These are phyloP conservation scores for Thecamonas trahens DNA, from an alignment of 78 protist genomes.

Conservation along the genomic window DNA sequence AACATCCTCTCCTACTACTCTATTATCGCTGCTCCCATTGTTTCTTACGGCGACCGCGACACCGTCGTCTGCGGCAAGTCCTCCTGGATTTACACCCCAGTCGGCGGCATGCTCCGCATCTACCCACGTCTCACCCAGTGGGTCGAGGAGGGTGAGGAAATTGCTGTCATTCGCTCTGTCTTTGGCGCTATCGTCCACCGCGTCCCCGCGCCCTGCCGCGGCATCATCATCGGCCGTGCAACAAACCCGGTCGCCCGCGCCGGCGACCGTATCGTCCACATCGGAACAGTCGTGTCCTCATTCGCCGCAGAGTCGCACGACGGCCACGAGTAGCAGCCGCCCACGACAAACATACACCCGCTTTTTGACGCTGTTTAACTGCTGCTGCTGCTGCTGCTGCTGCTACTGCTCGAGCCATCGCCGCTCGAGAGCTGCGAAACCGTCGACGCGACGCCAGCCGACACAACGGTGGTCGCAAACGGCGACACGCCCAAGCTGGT, in stretches of 20 bases:
- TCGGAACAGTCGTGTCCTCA: neutral
- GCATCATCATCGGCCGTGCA: conserved; percentile 22
- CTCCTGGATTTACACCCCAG: conserved; percentile 13
- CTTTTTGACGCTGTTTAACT: no score
- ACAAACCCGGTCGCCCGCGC: conserved; percentile 21
- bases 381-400: no score
- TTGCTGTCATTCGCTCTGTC: neutral
- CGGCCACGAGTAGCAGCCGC: no score
- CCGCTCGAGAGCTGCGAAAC: no score
- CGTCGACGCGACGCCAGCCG: no score
- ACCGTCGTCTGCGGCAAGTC: conserved; percentile 14
- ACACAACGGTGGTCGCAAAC: no score
- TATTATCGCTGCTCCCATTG: neutral
- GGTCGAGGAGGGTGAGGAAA: conserved; percentile 4
- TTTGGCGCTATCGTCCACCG: conserved; percentile 15
- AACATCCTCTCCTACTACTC: neutral
- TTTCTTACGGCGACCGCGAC: neutral
- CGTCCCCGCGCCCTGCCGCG: conserved; percentile 15
- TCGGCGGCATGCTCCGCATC: conserved; percentile 16
- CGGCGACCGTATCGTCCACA: conserved; percentile 34
- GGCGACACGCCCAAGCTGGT: no score
- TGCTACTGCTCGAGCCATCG: no score
- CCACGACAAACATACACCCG: no score
- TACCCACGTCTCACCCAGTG: conserved; percentile 5
- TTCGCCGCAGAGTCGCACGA: neutral